phyloP scores from a whole-genome alignment of 192 early-diverging fungal genomes.

The Linnemannia elongata region DNA sequence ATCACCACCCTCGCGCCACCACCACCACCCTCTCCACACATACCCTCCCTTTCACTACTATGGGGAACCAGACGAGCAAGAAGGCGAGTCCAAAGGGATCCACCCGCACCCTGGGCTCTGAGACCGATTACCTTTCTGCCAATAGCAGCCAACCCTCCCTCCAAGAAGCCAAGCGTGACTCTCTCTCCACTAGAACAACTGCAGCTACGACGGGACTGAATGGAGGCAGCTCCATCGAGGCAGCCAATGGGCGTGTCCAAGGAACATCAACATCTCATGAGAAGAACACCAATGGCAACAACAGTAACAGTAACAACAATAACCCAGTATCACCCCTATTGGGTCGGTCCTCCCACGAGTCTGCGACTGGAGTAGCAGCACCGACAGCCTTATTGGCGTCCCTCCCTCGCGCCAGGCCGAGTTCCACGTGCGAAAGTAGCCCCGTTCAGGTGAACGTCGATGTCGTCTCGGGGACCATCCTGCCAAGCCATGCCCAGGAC shows the following conservation, averaged over 20 bases:
- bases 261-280: not conserved
- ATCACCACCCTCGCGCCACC: not conserved
- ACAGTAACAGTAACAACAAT: constrained; percentile 2
- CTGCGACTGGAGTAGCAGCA: not conserved
- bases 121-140: not conserved
- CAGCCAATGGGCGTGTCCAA: not conserved
- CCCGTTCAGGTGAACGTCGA: constrained; percentile 36
- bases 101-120: constrained; percentile 5
- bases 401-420: not conserved
- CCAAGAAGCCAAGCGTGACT: constrained; percentile 7
- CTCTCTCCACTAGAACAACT: not conserved
- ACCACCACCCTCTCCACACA: too few relatives aligned
- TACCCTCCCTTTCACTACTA: not conserved
- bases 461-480: constrained; percentile 36
- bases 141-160: not conserved
- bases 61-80: constrained; percentile 45
- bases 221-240: constrained; percentile 6
- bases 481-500: constrained; percentile 30
- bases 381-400: constrained; percentile 19
- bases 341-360: constrained; percentile 7
- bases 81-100: constrained; percentile 22
- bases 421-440: constrained; percentile 11
- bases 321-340: not conserved
- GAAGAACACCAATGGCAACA: not conserved
- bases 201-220: not conserved